These are phyloP conservation scores for Carpinus fangiana DNA, from an alignment of 306 rosid species.

Conservation along the genomic window DNA sequence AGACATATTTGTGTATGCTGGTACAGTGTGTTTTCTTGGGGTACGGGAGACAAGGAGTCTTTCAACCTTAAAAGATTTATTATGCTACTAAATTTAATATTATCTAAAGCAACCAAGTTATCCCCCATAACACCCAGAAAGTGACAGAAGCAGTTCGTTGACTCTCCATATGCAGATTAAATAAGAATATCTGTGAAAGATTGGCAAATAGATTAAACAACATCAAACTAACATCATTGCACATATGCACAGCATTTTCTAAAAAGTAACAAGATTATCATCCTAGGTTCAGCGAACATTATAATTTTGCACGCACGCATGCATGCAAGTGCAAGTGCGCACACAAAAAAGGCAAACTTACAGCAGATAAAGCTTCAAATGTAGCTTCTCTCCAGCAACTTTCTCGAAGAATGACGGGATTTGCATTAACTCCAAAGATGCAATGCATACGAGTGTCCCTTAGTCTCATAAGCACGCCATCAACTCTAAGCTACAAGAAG, in stretches of 20 bases:
- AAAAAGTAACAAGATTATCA: neutral
- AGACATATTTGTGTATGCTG: neutral
- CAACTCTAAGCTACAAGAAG: conserved; percentile 87
- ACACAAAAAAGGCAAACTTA: conserved; percentile 40
- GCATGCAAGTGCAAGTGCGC: neutral
- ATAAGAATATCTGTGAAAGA: neutral
- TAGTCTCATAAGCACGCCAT: conserved; percentile 89
- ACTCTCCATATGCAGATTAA: neutral
- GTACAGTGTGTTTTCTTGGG: neutral
- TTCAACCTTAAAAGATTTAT: neutral
- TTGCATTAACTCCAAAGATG: conserved; percentile 54
- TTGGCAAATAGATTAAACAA: neutral
- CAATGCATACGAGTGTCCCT: conserved; percentile 96
- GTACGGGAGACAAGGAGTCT: neutral
- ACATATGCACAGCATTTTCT: conserved; percentile 14
- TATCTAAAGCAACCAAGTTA: neutral
- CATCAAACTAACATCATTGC: neutral
- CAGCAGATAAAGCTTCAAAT: conserved; percentile 73
- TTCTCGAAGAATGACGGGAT: conserved; percentile 75
- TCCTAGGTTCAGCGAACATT: conserved; percentile 13
- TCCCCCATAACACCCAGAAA: neutral
- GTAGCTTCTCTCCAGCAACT: conserved; percentile 96
- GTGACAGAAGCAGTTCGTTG: neutral
- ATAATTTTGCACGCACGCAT: conserved; percentile 11
- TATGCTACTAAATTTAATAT: neutral